These are phyloP conservation scores for Botryotinia calthae DNA, from an alignment of 2,329 filamentous ascomycete species.

Conservation along the genomic window DNA sequence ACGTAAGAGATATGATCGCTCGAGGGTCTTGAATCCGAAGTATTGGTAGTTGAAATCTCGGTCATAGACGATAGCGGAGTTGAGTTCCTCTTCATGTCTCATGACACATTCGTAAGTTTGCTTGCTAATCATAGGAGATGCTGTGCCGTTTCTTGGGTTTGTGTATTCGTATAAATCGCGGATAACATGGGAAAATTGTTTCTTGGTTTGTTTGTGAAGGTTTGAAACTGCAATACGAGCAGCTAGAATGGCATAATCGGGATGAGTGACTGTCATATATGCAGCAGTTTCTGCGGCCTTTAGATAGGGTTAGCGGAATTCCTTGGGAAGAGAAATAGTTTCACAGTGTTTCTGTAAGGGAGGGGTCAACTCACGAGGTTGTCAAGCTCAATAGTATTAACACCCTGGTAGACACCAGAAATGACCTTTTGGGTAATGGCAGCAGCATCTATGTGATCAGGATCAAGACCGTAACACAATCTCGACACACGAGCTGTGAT, in stretches of 20 bases:
- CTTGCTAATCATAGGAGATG: constrained; percentile 92
- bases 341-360: constrained; percentile 25
- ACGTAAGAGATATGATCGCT: constrained; percentile 95
- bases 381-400: constrained; percentile 93
- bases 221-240: constrained; percentile 98
- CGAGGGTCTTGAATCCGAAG: constrained; percentile 98
- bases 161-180: constrained; percentile 92
- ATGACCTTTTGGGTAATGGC: constrained; percentile 99
- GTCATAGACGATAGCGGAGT: constrained; percentile 98
- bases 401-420: constrained; percentile 97
- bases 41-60: constrained; percentile 99
- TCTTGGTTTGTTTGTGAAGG: constrained; percentile 99
- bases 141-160: constrained; percentile 83
- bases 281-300: constrained; percentile 97
- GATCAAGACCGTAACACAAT: constrained; percentile 94
- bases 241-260: constrained; percentile 97
- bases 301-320: constrained; percentile 30
- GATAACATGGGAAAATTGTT: constrained; percentile 96
- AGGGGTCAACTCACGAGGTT: constrained; percentile 72
- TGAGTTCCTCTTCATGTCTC: constrained; percentile 94
- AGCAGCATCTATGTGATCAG: constrained; percentile 93
- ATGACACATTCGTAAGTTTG: constrained; percentile 89
- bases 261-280: constrained; percentile 99
- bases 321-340: constrained; percentile 13
- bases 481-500: constrained; percentile 98